These are phyloP conservation scores for Colletotrichum chrysophilum DNA, from an alignment of 2,329 filamentous ascomycete species.

Conservation along the genomic window DNA sequence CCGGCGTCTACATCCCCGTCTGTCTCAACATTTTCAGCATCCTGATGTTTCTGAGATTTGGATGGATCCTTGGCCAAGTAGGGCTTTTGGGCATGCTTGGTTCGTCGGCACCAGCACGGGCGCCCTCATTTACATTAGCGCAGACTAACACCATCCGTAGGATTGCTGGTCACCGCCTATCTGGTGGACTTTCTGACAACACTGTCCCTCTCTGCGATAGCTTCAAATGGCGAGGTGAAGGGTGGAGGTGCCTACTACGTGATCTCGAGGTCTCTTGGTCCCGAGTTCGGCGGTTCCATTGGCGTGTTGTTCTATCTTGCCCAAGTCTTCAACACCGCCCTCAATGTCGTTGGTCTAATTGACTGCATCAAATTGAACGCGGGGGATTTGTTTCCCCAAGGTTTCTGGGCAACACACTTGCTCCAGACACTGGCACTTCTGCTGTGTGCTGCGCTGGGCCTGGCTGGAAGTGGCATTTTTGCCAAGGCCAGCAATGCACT, in stretches of 20 bases:
- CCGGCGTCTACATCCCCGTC: conserved; percentile 86
- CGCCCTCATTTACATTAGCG: not conserved
- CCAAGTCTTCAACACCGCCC: conserved; percentile 83
- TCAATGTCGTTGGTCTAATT: conserved; percentile 87
- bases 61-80: conserved; percentile 80
- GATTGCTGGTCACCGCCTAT: conserved; percentile 78
- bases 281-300: conserved; percentile 89
- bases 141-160: conserved; percentile 43
- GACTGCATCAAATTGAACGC: conserved; percentile 83
- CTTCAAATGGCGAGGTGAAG: conserved; percentile 87
- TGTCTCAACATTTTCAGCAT: conserved; percentile 89
- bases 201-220: conserved; percentile 86
- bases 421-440: conserved; percentile 75
- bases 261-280: conserved; percentile 83
- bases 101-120: conserved; percentile 39
- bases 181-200: conserved; percentile 83
- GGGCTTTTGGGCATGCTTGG: conserved; percentile 82
- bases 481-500: conserved; percentile 80
- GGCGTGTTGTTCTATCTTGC: conserved; percentile 90
- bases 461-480: conserved; percentile 82
- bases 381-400: conserved; percentile 68
- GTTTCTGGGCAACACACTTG: conserved; percentile 79
- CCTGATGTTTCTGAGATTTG: conserved; percentile 90
- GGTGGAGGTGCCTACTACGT: conserved; percentile 89
- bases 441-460: conserved; percentile 75